Conservation (phyloP, 163 green algal species). For the Scenedesmus sp. region DNA sequence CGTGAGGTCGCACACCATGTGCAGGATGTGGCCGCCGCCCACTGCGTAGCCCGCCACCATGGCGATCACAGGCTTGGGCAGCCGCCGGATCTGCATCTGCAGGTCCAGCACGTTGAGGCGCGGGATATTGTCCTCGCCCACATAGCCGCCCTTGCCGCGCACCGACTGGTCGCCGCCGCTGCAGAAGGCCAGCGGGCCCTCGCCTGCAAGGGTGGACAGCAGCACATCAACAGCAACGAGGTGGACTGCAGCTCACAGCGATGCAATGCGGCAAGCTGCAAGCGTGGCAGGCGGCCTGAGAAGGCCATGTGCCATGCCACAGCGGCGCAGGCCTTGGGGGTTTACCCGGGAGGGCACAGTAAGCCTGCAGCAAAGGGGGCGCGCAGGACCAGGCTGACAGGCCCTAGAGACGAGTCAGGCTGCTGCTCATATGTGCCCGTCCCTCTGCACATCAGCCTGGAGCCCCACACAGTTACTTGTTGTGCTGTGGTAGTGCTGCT, state of each 20-base stretch:
- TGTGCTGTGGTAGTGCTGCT: neutral
- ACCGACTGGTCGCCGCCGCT: slow-evolving; percentile 96
- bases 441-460: too few species aligned
- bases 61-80: slow-evolving; percentile 95
- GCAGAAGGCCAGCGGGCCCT: slow-evolving; percentile 94
- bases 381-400: too few species aligned
- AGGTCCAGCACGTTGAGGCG: slow-evolving; percentile 98
- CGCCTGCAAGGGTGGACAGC: slow-evolving; percentile 66
- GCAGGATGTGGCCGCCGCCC: slow-evolving; percentile 97
- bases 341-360: too few species aligned
- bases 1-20: slow-evolving; percentile 99
- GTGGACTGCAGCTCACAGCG: neutral
- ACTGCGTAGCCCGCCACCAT: slow-evolving; percentile 98
- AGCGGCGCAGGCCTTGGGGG: too few species aligned
- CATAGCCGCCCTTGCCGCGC: slow-evolving; percentile 93
- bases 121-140: slow-evolving; percentile 90
- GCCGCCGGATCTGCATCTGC: slow-evolving; percentile 94
- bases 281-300: neutral
- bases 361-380: too few species aligned
- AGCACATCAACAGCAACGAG: neutral
- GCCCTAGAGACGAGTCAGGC: too few species aligned
- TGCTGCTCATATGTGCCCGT: too few species aligned
- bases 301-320: too few species aligned
- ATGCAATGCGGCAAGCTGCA: neutral
- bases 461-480: neutral